Conservation (phyloP, 2,329 filamentous ascomycete genomes). For the Talaromyces funiculosus region DNA sequence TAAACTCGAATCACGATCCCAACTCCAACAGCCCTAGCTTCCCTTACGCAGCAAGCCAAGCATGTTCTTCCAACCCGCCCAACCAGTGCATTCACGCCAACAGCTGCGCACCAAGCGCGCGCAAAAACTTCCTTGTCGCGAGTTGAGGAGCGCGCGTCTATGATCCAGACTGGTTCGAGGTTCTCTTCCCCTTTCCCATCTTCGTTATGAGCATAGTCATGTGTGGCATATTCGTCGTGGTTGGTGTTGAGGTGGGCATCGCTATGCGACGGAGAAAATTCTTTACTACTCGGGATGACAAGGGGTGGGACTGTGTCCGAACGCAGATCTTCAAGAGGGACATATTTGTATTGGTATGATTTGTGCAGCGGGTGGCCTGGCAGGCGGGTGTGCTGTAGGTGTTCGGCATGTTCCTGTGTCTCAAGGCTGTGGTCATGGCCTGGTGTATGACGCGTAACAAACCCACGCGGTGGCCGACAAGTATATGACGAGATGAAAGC, state of each 20-base stretch:
- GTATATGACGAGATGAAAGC: constrained; percentile 52
- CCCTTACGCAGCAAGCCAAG: constrained; percentile 38
- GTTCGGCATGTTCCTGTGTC: background rate
- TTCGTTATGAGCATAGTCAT: background rate
- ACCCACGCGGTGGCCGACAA: constrained; percentile 43
- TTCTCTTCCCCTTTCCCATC: background rate
- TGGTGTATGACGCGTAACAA: constrained; percentile 15
- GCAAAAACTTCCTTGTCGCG: constrained; percentile 36
- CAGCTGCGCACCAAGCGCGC: constrained; percentile 41
- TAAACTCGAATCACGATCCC: constrained; percentile 35
- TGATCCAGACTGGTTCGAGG: constrained; percentile 24
- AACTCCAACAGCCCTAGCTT: constrained; percentile 37
- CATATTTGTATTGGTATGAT: constrained; percentile 29
- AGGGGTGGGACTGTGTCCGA: constrained; percentile 18
- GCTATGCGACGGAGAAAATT: background rate
- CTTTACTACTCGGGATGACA: background rate
- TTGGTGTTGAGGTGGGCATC: background rate
- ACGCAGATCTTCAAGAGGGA: constrained; percentile 23
- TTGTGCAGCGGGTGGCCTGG: constrained; percentile 36
- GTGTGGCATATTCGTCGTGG: background rate
- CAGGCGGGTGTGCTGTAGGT: constrained; percentile 22
- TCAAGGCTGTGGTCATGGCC: background rate
- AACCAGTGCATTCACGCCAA: constrained; percentile 38
- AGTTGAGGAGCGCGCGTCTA: constrained; percentile 31
- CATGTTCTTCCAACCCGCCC: constrained; percentile 36